A percentile compares a stretch with the other conserved stretches of the same genome.
Conservation (phyloP, 257 asterid species). For the Solanum habrochaites region DNA sequence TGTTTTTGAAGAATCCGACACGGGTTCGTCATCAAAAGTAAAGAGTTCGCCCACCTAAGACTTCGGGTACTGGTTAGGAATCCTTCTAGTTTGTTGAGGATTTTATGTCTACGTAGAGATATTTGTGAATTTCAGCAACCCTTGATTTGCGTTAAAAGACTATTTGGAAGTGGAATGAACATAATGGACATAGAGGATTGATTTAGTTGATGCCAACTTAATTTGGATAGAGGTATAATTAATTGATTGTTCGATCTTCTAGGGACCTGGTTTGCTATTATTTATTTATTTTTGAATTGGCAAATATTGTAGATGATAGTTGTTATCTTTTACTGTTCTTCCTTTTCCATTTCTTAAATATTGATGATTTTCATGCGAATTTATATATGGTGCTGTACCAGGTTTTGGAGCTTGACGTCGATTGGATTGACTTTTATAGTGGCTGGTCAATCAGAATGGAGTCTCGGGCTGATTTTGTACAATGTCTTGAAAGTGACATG, state of each 20-base stretch:
- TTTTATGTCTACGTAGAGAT: background rate
- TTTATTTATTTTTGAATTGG: background rate
- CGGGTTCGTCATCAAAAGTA: too few species aligned
- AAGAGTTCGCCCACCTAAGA: too few species aligned
- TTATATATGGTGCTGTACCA: background rate
- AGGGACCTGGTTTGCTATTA: background rate
- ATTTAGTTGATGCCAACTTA: background rate
- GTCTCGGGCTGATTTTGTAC: constrained; percentile 9
- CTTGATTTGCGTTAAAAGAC: background rate
- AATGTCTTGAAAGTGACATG: constrained; percentile 6
- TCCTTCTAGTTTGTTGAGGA: background rate
- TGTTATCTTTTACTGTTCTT: background rate
- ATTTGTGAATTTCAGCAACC: background rate
- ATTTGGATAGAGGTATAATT: background rate
- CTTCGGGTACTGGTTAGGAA: too few species aligned
- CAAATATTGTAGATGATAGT: background rate
- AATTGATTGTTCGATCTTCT: background rate
- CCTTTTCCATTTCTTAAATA: background rate
- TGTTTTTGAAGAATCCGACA: too few species aligned
- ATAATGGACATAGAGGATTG: background rate
- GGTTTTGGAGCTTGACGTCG: background rate
- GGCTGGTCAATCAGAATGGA: constrained; percentile 1
- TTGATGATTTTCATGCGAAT: background rate
- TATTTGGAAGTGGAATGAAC: background rate
- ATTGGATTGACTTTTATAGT: background rate